These are phyloP conservation scores for Umbelopsis vinacea DNA, from an alignment of 192 early-diverging fungal genomes.

Conservation along the genomic window DNA sequence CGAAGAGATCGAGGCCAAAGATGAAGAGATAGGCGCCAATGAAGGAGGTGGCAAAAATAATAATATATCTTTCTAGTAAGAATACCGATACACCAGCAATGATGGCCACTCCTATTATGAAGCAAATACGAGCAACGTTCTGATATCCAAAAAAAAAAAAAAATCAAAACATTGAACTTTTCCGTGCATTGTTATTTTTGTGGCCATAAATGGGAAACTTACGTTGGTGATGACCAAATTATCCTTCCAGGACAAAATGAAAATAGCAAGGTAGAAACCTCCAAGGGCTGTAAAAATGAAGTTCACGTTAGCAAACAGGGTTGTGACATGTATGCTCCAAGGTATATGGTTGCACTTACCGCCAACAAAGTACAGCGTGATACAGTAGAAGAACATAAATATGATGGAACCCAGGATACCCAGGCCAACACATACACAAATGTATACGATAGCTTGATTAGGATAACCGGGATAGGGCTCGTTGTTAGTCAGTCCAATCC, in stretches of 20 bases:
- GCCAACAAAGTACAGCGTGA: constrained; percentile 77
- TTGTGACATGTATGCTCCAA: neutral
- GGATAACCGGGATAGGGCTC: constrained; percentile 40
- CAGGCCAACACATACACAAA: constrained; percentile 34
- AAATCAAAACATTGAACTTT: too few species aligned
- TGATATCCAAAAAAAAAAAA: neutral
- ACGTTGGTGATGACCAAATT: constrained; percentile 38
- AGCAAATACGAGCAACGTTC: constrained; percentile 43
- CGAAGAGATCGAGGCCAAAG: constrained; percentile 58
- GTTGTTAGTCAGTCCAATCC: constrained; percentile 42
- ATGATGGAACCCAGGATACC: constrained; percentile 39
- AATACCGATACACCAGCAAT: constrained; percentile 35
- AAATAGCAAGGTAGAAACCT: constrained; percentile 41
- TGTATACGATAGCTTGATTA: constrained; percentile 33
- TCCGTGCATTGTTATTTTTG: too few species aligned
- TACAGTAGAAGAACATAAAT: constrained; percentile 48
- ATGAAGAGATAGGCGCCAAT: constrained; percentile 57
- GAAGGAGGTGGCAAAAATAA: constrained; percentile 54
- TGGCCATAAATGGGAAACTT: neutral
- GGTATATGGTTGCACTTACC: constrained; percentile 30
- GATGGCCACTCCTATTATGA: constrained; percentile 44
- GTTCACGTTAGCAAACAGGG: neutral
- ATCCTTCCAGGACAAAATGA: constrained; percentile 42
- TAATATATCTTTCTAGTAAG: constrained; percentile 37
- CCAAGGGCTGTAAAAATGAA: constrained; percentile 25